Conservation (phyloP, 352 stramenopile genomes). For the Pythium monospermum region DNA sequence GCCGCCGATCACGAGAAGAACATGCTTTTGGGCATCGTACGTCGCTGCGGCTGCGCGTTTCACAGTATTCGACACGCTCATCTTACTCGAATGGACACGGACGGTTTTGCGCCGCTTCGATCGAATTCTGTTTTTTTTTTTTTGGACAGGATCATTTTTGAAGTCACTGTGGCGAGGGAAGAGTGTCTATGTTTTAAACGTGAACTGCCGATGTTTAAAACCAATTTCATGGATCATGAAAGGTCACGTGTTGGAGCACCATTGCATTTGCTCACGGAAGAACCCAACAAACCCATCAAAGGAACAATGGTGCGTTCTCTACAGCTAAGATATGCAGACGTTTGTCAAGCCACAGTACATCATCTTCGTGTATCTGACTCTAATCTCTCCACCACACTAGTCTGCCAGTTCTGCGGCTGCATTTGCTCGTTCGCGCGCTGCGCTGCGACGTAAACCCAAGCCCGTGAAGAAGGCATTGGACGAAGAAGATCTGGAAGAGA, state of each 20-base stretch:
- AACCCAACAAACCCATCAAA: neutral
- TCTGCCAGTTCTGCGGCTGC: conserved; percentile 19
- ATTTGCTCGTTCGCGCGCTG: conserved; percentile 24
- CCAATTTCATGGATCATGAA: conserved; percentile 20
- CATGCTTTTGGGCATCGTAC: conserved; percentile 56
- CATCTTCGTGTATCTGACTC: too few species aligned
- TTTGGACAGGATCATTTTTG: neutral
- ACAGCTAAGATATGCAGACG: neutral
- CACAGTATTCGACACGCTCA: neutral
- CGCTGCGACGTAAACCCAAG: conserved; percentile 27
- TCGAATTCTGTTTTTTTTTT: conserved; percentile 13
- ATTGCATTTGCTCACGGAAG: too few species aligned
- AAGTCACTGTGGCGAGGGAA: conserved; percentile 12
- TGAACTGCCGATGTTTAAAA: too few species aligned
- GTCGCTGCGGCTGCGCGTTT: conserved; percentile 27
- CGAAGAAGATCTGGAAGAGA: conserved; percentile 91
- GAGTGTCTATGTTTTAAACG: too few species aligned
- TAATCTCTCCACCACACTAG: conserved; percentile 17
- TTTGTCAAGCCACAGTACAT: too few species aligned
- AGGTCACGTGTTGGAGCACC: conserved; percentile 17
- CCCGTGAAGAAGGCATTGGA: conserved; percentile 80
- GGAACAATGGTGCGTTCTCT: neutral
- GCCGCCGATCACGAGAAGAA: conserved; percentile 81
- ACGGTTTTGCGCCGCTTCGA: conserved; percentile 8
- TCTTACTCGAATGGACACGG: neutral